Evolutionary conservation across 2,329 filamentous ascomycete species (phyloP), one percentile per base, ranked within the genome.

Genomic region (Thermoascus crustaceus): DNA sequence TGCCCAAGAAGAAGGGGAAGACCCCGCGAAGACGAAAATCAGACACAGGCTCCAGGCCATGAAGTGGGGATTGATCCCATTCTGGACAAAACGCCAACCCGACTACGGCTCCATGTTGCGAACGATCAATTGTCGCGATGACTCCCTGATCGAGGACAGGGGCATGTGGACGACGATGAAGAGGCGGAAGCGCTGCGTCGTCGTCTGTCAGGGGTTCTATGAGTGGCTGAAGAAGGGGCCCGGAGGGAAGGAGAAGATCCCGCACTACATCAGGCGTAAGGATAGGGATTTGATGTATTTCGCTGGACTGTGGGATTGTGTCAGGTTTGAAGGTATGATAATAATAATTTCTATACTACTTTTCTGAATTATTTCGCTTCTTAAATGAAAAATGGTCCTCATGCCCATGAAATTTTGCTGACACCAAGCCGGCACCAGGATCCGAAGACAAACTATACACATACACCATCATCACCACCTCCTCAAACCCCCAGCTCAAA

Each of bases 111-210:
- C 78, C 1, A 71, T 86, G 58, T 72, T 94, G 69, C 85, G 82
- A 53, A 94, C 87, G 0, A 96, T 96, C 60, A 96, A 98, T 62
- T 96, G 89, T 57, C 80, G 89, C 3, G 85, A 89, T 53, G 89
- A 96, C 60, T 91, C 85, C 1, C 67, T 96, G 13, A 69, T 76
- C 4, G 75, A 80, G 7, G 72, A 81, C 6, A 75, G 79, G 4
- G 87, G 88, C 7, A 84, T 96, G 79, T 96, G 91, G 91, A 82
- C 76, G 26, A 78, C 75, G 1, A 93, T 96, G 83, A 95, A 95
- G 64, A 78, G 80, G 42, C 76, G 74, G 47, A 94, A 95, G 63
- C 73, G 91, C 19, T 96, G 91, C 57, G 70, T 96, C 14, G 78
- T 96, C 7, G 56, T 94, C 4, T 87, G 85, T 7, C 82, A 95